Evolutionary conservation across 176 grass and related monocot species (phyloP).

Genomic region (Oryza longistaminata): DNA sequence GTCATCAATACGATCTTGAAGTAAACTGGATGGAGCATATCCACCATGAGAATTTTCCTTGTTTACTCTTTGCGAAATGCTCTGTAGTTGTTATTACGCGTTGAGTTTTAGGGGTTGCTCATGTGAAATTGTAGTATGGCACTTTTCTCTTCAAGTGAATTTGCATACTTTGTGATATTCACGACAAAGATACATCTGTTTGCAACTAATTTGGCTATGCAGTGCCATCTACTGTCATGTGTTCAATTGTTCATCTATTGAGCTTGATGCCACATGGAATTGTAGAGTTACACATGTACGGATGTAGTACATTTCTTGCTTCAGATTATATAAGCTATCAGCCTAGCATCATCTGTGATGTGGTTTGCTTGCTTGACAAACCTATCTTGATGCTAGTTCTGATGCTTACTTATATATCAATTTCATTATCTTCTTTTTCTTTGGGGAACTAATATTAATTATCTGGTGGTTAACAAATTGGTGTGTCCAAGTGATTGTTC

Average conservation of each 20-base stretch:
- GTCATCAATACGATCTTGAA: constrained; percentile 76
- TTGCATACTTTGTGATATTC: constrained; percentile 58
- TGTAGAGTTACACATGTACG: background rate
- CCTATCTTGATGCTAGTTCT: background rate
- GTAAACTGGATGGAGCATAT: constrained; percentile 48
- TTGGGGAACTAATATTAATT: background rate
- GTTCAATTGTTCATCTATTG: constrained; percentile 14
- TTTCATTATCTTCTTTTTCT: background rate
- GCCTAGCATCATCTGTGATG: background rate
- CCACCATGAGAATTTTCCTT: constrained; percentile 46
- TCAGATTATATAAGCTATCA: background rate
- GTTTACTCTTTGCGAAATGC: constrained; percentile 54
- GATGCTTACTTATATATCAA: background rate
- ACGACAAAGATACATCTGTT: constrained; percentile 41
- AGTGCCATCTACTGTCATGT: constrained; percentile 6
- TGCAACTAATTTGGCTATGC: constrained; percentile 41
- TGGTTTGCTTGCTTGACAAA: constrained; percentile 14
- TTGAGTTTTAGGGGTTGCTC: constrained; percentile 62
- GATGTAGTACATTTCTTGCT: constrained; percentile 5
- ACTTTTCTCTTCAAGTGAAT: constrained; percentile 58
- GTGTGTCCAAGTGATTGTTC: constrained; percentile 1
- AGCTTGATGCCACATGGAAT: background rate
- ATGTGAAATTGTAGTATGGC: constrained; percentile 61
- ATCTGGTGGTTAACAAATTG: background rate
- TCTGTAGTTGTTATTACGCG: constrained; percentile 57